Percentiles rank a stretch among this genome's conserved stretches.
Conservation (phyloP, 1,284 basidiomycete genomes). For the Psilocybe mexicana region DNA sequence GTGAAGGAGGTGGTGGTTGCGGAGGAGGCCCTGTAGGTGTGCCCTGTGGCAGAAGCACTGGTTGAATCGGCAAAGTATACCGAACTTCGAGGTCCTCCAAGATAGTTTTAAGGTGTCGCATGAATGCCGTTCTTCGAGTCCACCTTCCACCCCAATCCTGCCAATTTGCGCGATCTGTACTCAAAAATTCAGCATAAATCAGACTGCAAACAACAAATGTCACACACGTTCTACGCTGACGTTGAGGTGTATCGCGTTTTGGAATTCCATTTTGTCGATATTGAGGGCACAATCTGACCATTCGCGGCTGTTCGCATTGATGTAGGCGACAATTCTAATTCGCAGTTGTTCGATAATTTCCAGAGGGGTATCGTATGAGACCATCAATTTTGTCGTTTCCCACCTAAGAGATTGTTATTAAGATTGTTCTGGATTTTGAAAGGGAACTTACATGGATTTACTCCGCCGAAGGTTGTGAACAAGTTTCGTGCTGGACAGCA, state of each 20-base stretch:
- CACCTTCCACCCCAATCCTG: constrained; percentile 86
- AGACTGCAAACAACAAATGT: background rate
- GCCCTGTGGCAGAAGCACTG: constrained; percentile 53
- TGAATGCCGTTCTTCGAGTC: constrained; percentile 68
- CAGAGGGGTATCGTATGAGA: constrained; percentile 68
- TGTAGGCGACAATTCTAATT: constrained; percentile 58
- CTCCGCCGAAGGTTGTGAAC: constrained; percentile 80
- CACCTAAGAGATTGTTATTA: constrained; percentile 47
- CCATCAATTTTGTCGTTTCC: constrained; percentile 69
- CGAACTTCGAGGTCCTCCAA: constrained; percentile 73
- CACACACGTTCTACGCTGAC: constrained; percentile 76
- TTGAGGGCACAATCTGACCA: constrained; percentile 66
- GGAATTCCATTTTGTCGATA: constrained; percentile 77
- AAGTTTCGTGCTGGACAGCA: constrained; percentile 73
- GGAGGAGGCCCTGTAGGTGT: constrained; percentile 7
- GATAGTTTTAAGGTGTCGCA: constrained; percentile 68
- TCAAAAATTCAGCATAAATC: background rate
- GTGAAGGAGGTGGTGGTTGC: constrained; percentile 17
- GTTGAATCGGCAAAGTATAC: constrained; percentile 73
- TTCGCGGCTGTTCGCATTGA: constrained; percentile 69
- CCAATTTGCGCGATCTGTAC: constrained; percentile 75
- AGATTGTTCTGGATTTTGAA: background rate
- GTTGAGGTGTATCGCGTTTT: constrained; percentile 67
- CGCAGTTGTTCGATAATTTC: constrained; percentile 71
- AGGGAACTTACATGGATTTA: constrained; percentile 60